These are phyloP conservation scores for Barbarea vulgaris DNA, from an alignment of 345 rosid species.

Conservation along the genomic window DNA sequence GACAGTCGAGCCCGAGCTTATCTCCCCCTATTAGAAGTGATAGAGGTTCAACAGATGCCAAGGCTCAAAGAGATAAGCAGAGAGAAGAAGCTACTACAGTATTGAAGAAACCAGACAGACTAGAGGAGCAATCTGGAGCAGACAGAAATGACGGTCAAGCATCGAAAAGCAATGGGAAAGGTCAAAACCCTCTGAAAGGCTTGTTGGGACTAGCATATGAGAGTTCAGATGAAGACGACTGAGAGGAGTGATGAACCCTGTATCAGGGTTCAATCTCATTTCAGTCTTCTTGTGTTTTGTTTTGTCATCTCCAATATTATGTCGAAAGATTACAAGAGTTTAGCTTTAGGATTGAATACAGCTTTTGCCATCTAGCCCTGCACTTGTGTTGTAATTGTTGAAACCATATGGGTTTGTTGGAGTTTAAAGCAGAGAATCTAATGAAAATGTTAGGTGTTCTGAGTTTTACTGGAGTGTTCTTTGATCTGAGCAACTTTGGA, in stretches of 20 bases:
- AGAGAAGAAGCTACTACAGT: conserved; percentile 37
- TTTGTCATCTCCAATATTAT: conserved; percentile 8
- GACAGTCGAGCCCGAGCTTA: conserved; percentile 36
- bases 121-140: conserved; percentile 30
- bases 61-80: conserved; percentile 32
- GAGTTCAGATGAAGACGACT: conserved; percentile 81
- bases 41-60: conserved; percentile 33
- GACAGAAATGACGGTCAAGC: conserved; percentile 1
- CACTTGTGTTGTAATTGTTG: conserved; percentile 39
- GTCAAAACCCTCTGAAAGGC: conserved; percentile 55
- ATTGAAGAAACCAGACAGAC: conserved; percentile 29
- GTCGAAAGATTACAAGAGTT: conserved; percentile 29
- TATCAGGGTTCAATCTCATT: background rate
- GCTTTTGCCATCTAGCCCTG: conserved; percentile 28
- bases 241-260: conserved; percentile 15
- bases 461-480: background rate
- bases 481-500: background rate
- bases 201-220: conserved; percentile 83
- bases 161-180: conserved; percentile 34
- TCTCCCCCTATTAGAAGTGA: conserved; percentile 40
- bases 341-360: conserved; percentile 31
- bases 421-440: conserved; percentile 21
- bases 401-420: conserved; percentile 34
- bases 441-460: conserved; percentile 6
- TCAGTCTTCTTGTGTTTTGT: conserved; percentile 12